Evolutionary conservation across 805 yeast genomes (phyloP), one percentile per base, ranked within the genome.

Genomic region (Cyberlindnera meyerae): DNA sequence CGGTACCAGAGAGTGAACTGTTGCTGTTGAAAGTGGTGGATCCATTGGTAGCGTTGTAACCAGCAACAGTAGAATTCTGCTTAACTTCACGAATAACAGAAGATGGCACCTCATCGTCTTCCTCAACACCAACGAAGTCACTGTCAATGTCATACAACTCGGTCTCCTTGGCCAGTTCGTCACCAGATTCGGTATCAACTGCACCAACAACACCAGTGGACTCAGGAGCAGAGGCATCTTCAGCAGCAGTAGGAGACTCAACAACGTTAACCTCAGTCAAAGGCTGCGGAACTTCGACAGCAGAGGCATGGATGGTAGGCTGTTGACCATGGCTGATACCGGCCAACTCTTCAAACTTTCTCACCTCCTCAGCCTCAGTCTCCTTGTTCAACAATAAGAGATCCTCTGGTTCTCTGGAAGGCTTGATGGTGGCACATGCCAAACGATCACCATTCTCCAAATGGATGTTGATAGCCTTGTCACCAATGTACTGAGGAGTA

Each of bases 361-460:
- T 40, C 27, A 52, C 55, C 25, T 47, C 52, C 34, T 44, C 44
- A 21, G 49, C 48, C 37, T 55, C 59, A 12, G 52, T 37, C 37
- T 49, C 55, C 9, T 29, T 40, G 34, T 56, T 43, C 34, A 57
- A 48, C 39, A 53, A 43, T 29, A 55, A 42, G 33, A 49, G 43
- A 34, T 54, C 57, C 29, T 54, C 58, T 25, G 55, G 58, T 18
- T 48, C 57, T 24, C 43, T 47, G 4, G 58, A 51, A 9, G 47
- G 48, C 22, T 37, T 34, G 33, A 80, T 77, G 45, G 73, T 73
- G 29, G 82, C 79, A 58, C 87, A 80, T 12, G 83, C 79, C 52
- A 79, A 68, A 45, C 65, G 72, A 29, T 75, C 72, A 51, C 68
- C 56, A 52, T 76, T 67, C 31, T 52, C 57, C 55, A 61, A 72